Evolutionary conservation across 495 filamentous ascomycete species (phyloP).

Genomic region (Usnea hakonensis): DNA sequence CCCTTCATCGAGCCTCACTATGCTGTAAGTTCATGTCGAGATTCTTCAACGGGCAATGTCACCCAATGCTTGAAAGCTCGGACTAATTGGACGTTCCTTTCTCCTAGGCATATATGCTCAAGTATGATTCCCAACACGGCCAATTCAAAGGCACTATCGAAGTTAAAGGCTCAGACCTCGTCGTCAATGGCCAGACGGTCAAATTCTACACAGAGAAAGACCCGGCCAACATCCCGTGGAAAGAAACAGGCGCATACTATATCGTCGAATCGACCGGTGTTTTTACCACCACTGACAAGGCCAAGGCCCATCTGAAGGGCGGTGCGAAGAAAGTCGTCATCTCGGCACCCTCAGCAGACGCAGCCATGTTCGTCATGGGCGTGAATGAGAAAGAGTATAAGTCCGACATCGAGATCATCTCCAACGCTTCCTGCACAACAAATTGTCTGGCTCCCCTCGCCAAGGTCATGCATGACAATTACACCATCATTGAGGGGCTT

Average conservation of each 20-base stretch:
- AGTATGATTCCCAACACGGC: slow-evolving; percentile 96
- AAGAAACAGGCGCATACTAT: slow-evolving; percentile 81
- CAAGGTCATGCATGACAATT: slow-evolving; percentile 98
- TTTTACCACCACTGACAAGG: slow-evolving; percentile 98
- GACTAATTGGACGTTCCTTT: slow-evolving; percentile 1
- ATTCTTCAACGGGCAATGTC: background rate
- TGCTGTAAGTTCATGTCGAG: slow-evolving; percentile 60
- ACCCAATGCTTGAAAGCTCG: background rate
- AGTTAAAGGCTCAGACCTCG: slow-evolving; percentile 64
- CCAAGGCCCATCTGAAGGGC: slow-evolving; percentile 90
- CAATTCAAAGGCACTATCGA: slow-evolving; percentile 87
- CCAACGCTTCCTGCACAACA: slow-evolving; percentile 99
- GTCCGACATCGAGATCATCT: slow-evolving; percentile 81
- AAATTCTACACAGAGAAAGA: slow-evolving; percentile 93
- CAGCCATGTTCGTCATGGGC: slow-evolving; percentile 99
- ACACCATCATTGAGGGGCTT: slow-evolving; percentile 92
- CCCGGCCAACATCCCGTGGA: slow-evolving; percentile 88
- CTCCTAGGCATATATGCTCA: slow-evolving; percentile 91
- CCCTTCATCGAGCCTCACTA: slow-evolving; percentile 98
- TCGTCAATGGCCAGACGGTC: slow-evolving; percentile 92
- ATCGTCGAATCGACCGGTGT: slow-evolving; percentile 98
- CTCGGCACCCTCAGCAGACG: slow-evolving; percentile 97
- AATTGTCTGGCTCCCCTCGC: slow-evolving; percentile 99
- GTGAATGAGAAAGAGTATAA: slow-evolving; percentile 94
- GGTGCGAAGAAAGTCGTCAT: slow-evolving; percentile 99